Evolutionary conservation across 2,329 filamentous ascomycete genomes (phyloP), one percentile per base, ranked within the genome.

Genomic region (Nigrospora osmanthi): DNA sequence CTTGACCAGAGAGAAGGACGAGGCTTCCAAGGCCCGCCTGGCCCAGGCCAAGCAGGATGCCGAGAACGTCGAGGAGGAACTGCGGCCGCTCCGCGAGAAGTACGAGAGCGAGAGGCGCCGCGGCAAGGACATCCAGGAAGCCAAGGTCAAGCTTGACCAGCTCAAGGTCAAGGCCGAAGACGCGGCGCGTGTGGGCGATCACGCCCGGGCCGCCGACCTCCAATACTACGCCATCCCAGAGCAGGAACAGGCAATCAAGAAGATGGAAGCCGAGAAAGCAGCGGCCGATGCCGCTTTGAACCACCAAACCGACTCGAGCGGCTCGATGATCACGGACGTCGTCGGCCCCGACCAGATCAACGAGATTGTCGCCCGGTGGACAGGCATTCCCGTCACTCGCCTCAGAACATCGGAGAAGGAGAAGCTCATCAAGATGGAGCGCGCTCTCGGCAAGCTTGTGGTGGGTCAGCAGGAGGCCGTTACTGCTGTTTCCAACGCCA

Each of bases 311-410:
- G 87, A 86, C 33, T 66, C 73, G 4, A 78, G 79, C 45, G 80
- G 82, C 43, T 80, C 87, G 19, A 83, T 97, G 64, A 78, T 97
- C 44, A 94, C 90, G 3, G 93, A 98, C 61, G 80, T 93, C 39
- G 93, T 98, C 53, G 93, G 93, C 6, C 89, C 90, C 11, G 93
- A 98, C 52, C 90, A 98, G 65, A 98, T 98, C 75, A 97, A 98
- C 63, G 91, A 97, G 61, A 98, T 98, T 49, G 93, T 98, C 43
- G 86, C 87, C 44, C 84, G 89, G 49, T 96, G 90, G 88, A 98
- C 93, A n/a, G 93, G 93, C 52, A 98, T 98, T 55, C 93, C 93
- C 1, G 89, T 98, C 47, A 97, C 89, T 5, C 79, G 91, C 49
- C 81, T 98, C 35, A 91, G 87, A 71, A 96, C 93, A 0, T 87